These are phyloP conservation scores for Colletotrichum spinosum DNA, from an alignment of 2,329 filamentous ascomycete species.

Conservation along the genomic window DNA sequence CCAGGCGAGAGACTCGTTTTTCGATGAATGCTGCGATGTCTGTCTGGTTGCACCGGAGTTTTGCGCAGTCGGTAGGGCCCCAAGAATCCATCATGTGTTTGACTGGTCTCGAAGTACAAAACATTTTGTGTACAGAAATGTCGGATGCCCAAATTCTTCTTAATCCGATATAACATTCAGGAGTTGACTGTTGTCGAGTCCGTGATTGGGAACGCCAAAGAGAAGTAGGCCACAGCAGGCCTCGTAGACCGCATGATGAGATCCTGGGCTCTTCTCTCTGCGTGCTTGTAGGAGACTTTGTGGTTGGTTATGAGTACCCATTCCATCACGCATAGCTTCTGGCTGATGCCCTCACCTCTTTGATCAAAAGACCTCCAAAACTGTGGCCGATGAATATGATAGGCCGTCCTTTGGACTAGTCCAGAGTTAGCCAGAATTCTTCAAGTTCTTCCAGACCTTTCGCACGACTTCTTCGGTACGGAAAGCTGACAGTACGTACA, in stretches of 20 bases:
- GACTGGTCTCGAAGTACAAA: neutral
- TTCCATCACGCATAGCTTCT: no score
- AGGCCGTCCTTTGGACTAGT: conserved; percentile 35
- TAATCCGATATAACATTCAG: neutral
- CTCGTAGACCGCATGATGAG: conserved; percentile 26
- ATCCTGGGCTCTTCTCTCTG: neutral
- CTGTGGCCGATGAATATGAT: conserved; percentile 43
- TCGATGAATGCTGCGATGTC: neutral
- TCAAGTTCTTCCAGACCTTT: neutral
- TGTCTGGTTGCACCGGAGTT: neutral
- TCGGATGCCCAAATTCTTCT: neutral
- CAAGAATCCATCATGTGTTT: neutral
- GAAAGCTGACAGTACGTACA: conserved; percentile 37
- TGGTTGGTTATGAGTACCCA: neutral
- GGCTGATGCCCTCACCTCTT: conserved; percentile 39
- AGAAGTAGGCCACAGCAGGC: conserved; percentile 42
- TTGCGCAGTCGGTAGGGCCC: neutral
- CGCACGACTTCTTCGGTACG: conserved; percentile 28
- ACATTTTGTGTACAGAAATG: neutral
- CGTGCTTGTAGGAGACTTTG: conserved; percentile 7
- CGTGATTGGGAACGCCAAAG: conserved; percentile 45
- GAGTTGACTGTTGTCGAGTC: conserved; percentile 35
- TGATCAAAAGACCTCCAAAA: conserved; percentile 43
- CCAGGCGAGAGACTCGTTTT: neutral
- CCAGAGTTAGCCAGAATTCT: neutral